Evolutionary conservation across 495 filamentous ascomycete species (phyloP).

Genomic region (Pyrenula aspistea): DNA sequence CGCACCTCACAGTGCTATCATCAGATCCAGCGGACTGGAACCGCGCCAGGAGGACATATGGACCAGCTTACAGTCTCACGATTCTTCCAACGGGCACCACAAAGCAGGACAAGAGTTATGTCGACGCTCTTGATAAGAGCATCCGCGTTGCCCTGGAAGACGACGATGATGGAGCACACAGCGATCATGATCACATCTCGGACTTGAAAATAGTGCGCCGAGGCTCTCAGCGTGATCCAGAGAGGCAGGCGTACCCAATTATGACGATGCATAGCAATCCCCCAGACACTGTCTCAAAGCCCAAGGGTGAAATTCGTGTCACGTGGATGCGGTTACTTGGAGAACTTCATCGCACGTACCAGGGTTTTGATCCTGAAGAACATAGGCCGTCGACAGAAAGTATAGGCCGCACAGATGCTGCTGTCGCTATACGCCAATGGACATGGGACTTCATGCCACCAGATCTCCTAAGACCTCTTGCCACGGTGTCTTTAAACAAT

Average conservation of each 20-base stretch:
- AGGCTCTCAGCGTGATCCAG: not conserved
- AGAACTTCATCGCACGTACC: not conserved
- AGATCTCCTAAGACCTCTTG: slow-evolving; percentile 18
- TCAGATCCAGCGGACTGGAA: not conserved
- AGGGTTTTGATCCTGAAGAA: not conserved
- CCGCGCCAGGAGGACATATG: not conserved
- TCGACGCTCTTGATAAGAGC: slow-evolving; percentile 1
- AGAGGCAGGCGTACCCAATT: not conserved
- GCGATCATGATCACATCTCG: not conserved
- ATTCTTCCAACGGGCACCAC: not conserved
- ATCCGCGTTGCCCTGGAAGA: not conserved
- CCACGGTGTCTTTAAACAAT: slow-evolving; percentile 12
- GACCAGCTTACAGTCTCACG: not conserved
- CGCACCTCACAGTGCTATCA: slow-evolving; percentile 3
- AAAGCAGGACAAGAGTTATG: not conserved
- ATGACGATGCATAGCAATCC: not conserved
- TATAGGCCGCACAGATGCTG: not conserved
- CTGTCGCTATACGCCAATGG: slow-evolving; percentile 9
- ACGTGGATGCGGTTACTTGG: not conserved
- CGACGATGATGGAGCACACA: not conserved
- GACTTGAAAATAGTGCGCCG: not conserved
- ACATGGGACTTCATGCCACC: slow-evolving; percentile 25
- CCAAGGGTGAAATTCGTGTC: not conserved
- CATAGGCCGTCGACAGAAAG: not conserved
- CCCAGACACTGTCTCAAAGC: not conserved